Base-by-base conservation (phyloP, 2,329 filamentous ascomycete genomes). In the Ceratocystis variospora region DNA sequence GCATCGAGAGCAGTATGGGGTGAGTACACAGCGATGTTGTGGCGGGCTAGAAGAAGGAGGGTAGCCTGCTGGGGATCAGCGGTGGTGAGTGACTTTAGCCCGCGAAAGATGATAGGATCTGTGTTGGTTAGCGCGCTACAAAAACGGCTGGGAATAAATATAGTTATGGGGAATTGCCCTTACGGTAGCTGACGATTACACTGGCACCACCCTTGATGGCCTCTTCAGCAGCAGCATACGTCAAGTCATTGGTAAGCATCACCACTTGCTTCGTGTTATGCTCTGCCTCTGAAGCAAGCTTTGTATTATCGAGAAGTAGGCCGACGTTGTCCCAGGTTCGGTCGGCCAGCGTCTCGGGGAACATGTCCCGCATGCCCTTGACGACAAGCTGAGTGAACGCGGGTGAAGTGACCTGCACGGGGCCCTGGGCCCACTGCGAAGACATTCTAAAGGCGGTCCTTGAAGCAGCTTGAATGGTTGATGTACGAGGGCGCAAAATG, bases 41-140 rank as follows among this genome's bases (percentile, higher is more conserved):
- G 85, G 69, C 89, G 88, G 61, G 87, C 88, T 12, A 99, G 82
- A 57, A 87, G 83, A 3, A 99, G 81, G 41, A 99, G 83, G 5
- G 89, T 89, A 55, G 86, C 83, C 74, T 99, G 94, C 75, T 97
- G 94, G 8, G 90, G 83, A 73, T 99, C 89, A 69, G 82, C 81
- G 61, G 91, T 83, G 44, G 90, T 96, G 73, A 99, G 79, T 70
- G 89, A 87, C 77, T 96, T 99, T 71, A 99, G 81, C 64, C 89
- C 89, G 62, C 89, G 86, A 80, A 99, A 99, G 73, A 99, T 97
- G 74, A 97, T 94, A 25, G 94, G 94, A 76, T 99, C 90, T 95
- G 71, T 68, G 65, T 7, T 33, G 37, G 25, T 69, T 45, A 68
- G 66, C 22, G 22, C 6, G 22, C 7, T 22, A 19, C 2, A 19